Base-by-base conservation (phyloP, 2,329 filamentous ascomycete genomes). In the Stromatinia cepivora region DNA sequence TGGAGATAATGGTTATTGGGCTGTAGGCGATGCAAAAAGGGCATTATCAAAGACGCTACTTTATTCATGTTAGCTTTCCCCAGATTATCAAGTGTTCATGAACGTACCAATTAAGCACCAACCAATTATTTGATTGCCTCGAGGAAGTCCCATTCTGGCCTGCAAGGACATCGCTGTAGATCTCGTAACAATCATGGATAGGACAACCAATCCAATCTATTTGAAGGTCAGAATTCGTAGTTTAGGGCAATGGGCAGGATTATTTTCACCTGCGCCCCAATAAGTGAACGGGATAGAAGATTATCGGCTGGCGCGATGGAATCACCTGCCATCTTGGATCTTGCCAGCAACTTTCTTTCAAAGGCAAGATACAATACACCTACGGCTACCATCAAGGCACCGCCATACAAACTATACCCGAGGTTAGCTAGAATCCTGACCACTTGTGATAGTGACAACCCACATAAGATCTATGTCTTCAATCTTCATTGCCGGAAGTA, bases 1-100 rank as follows among this genome's bases (percentile, higher is more conserved):
- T 98, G 94, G 74, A 98, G 87, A 79, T 98, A 97, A 81, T 97
- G 90, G 74, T 85, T 90, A 78, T 92, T 95, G 1, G 93, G 90
- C 73, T 92, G 89, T 2, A 96, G 77, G 31, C 90, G 87, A 79
- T 98, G 92, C n/a, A 91, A 83, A 72, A 96, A 86, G 3, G 95
- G 94, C 78, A 97, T 86, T 9, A 90, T 79, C 22, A 98, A 81
- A 0, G 95, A 97, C 3, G 86, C 78, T 42, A 92, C 89, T 92
- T 56, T 25, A 52, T 45, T 42, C 36, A 48, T 15, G 28, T 69
- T 45, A 69, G 67, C 63, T 58, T 53, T 45, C 22, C 13, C 17
- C 48, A n/a, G 2, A 34, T 42, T 6, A 53, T 64, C 72, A 75
- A 70, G 46, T 59, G 48, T 39, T 46, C 28, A 25, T 54, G 20